Conservation (phyloP, 2,329 filamentous ascomycete species). For the Hortaea sp. region DNA sequence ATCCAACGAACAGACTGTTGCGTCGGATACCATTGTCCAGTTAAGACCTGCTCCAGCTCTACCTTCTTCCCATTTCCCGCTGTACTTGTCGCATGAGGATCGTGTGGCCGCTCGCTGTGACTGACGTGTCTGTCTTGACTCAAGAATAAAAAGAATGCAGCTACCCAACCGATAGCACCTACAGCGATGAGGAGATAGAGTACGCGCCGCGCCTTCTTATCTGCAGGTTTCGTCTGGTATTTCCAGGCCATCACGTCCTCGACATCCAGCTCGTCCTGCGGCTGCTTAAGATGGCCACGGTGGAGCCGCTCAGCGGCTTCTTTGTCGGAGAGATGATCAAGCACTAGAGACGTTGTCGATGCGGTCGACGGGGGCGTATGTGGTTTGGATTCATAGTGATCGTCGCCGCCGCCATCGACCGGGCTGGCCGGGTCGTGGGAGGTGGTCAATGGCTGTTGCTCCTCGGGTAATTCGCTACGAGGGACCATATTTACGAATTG, state of each 20-base stretch:
- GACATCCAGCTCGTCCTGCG: constrained; percentile 37
- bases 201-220: constrained; percentile 53
- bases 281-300: constrained; percentile 13
- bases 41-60: constrained; percentile 60
- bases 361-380: constrained; percentile 59
- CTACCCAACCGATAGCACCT: constrained; percentile 57
- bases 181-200: constrained; percentile 52
- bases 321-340: constrained; percentile 61
- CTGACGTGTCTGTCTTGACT: constrained; percentile 56
- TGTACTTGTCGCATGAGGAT: constrained; percentile 53
- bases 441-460: constrained; percentile 35
- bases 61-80: constrained; percentile 61
- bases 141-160: constrained; percentile 58
- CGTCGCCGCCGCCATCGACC: constrained; percentile 22
- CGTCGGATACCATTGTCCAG: constrained; percentile 54
- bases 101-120: constrained; percentile 53
- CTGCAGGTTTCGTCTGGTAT: constrained; percentile 42
- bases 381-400: constrained; percentile 23
- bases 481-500: neutral
- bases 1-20: constrained; percentile 68
- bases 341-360: constrained; percentile 75
- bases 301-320: constrained; percentile 39
- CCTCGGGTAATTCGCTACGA: constrained; percentile 16
- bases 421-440: constrained; percentile 21
- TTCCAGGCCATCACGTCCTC: constrained; percentile 40